Base-by-base conservation (phyloP, 352 stramenopile genomes). In the Phytophthora hibernalis region DNA sequence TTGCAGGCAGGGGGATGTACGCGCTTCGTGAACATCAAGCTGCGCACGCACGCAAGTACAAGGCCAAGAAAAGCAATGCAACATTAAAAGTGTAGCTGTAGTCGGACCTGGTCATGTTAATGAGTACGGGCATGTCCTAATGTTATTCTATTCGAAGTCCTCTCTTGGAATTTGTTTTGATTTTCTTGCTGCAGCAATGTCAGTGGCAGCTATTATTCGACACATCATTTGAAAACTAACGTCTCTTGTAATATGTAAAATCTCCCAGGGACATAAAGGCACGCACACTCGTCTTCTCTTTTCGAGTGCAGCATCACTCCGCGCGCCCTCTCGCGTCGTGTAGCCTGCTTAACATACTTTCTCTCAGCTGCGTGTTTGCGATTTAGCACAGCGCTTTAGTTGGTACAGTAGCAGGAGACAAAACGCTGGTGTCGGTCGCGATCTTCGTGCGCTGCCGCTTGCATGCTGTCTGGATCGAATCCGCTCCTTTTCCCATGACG, bases 31-130 rank as follows among this genome's bases (percentile, higher is more conserved):
- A 38, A 20, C 45, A 16, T 5, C 24, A 53, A 12, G 45, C 24
- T 21, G 45, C 45, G 6, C 45, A 53, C 18, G 45, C 45, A 21
- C 45, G 45, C 45, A 53, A 20, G 15, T 53, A 11, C 24, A 53
- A 38, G 45, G 5, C 11, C 24, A 37, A 53, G 45, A 38, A 38
- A 2, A 20, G 5, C 24, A 5, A 28, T 28, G 24, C 5, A 28
- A 2, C 3, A 5, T 28, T n/a, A n/a, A n/a, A 28, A 28, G 5
- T 28, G 24, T 28, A 28, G 24, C 24, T 28, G 24, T 6, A 28
- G 24, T 28, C 24, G 24, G 24, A 28, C 24, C 24, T 6, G 5
- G 24, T 28, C 5, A 5, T 5, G 26, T 53, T 3, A 33, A 13
- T 38, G 24, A 38, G 12, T 3, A 20, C 8, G 24, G 5, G 18